phyloP scores from a whole-genome alignment of 2,329 filamentous ascomycete genomes.

The Pseudogymnoascus sp. region DNA sequence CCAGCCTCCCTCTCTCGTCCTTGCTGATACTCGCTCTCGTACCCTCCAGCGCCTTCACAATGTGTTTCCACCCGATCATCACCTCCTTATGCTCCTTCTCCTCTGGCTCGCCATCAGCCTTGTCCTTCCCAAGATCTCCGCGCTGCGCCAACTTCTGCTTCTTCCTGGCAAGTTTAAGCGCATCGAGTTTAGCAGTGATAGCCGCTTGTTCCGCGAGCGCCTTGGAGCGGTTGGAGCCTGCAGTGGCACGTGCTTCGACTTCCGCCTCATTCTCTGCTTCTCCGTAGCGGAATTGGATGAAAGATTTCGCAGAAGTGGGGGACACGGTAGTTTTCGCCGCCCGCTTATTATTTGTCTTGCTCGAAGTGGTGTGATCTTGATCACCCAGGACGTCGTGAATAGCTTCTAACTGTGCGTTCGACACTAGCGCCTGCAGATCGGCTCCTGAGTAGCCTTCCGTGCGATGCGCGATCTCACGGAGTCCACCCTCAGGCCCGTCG shows the following conservation, averaged over 20 bases:
- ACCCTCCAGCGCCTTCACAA: slow-evolving; percentile 66
- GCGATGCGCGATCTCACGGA: slow-evolving; percentile 67
- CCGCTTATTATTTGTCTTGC: slow-evolving; percentile 24
- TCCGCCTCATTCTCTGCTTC: slow-evolving; percentile 43
- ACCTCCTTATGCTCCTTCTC: slow-evolving; percentile 55
- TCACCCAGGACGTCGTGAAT: slow-evolving; percentile 85
- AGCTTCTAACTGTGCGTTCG: slow-evolving; percentile 93
- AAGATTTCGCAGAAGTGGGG: slow-evolving; percentile 40
- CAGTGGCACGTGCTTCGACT: slow-evolving; percentile 32
- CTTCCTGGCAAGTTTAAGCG: slow-evolving; percentile 64
- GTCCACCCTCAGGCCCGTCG: slow-evolving; percentile 40
- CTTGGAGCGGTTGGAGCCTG: slow-evolving; percentile 44
- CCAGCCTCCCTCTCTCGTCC: slow-evolving; percentile 66
- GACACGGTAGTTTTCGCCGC: slow-evolving; percentile 11
- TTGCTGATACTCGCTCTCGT: slow-evolving; percentile 78
- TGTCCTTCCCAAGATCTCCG: slow-evolving; percentile 22
- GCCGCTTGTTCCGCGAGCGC: slow-evolving; percentile 68
- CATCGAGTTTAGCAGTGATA: slow-evolving; percentile 73
- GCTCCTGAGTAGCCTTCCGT: slow-evolving; percentile 92
- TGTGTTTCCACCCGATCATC: slow-evolving; percentile 75
- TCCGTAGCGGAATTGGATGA: slow-evolving; percentile 81
- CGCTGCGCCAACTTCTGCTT: slow-evolving; percentile 23
- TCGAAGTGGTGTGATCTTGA: slow-evolving; percentile 36
- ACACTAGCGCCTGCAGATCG: slow-evolving; percentile 88
- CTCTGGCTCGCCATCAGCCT: slow-evolving; percentile 17